Base-by-base conservation (phyloP, 2,329 filamentous ascomycete genomes). In the Orbilia ellipsospora region DNA sequence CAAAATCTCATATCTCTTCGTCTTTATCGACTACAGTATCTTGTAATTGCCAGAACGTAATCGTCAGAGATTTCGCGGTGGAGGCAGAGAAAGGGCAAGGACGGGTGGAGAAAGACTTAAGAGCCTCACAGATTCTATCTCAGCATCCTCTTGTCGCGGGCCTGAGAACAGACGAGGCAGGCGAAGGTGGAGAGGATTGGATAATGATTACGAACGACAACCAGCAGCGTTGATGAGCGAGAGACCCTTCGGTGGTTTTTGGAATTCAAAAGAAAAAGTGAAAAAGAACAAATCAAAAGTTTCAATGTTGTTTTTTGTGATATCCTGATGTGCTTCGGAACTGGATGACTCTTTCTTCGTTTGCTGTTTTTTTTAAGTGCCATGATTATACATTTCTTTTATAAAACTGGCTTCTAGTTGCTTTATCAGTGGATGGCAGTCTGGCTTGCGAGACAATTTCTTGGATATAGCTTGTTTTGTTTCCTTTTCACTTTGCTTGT, bases 141-240 rank as follows among this genome's bases (percentile, higher is more conserved):
- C 57, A 65, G 52, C 62, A 73, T 60, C 69, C 69, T 20, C 56
- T 73, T 2, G 40, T 73, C 5, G 59, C 42, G 36, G 69, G 69
- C 3, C 40, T 73, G 23, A 56, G 59, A 26, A 57, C 62, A 8
- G 69, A 73, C 28, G 69, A 73, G 18, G 50, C 18, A 18, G 59
- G 45, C 12, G 69, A 73, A 50, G 69, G 54, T 16, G 61, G 62
- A 5, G 69, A 73, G 0, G 69, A 73, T 5, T 73, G 69, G 69
- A 50, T 73, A 28, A 16, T 73, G n/a, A 67, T 73, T 36, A 55
- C 44, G 36, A 56, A 73, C 54, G 62, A 67, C 2, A 40, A 28
- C 40, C 51, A 55, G 50, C 44, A 18, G 4, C 60, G 45, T 42
- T 7, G 31, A n/a, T 42, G 28, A 51, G 31, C 31, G 5, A 36